phyloP scores from a whole-genome alignment of 2,329 filamentous ascomycete genomes.

The Arthrobotrys iridis region DNA sequence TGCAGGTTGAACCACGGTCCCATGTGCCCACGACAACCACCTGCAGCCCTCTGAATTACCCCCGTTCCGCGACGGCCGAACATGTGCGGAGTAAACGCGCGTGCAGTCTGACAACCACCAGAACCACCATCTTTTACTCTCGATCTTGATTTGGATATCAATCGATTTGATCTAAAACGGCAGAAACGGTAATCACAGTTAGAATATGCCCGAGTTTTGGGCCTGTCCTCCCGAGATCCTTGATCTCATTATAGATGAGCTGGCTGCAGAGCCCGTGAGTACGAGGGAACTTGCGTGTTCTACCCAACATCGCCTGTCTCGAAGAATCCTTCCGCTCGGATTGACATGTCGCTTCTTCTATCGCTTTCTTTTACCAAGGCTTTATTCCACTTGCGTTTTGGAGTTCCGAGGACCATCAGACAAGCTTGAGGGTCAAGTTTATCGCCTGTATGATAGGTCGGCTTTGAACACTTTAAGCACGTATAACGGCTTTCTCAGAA shows the following conservation, averaged over 20 bases:
- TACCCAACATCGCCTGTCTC: not conserved
- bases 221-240: not conserved
- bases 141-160: no score
- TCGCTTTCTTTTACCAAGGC: not conserved
- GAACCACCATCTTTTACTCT: no score
- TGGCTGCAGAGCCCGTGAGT: not conserved
- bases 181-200: not conserved
- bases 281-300: not conserved
- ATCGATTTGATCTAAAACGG: not conserved
- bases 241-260: not conserved
- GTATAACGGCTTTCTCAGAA: not conserved
- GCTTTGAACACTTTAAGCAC: not conserved
- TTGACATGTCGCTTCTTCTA: conserved; percentile 2
- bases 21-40: no score
- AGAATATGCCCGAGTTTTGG: not conserved
- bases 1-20: no score
- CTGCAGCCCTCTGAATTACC: no score
- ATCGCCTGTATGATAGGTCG: not conserved
- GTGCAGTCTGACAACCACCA: no score
- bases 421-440: not conserved
- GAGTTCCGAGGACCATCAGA: not conserved
- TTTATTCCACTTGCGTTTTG: not conserved
- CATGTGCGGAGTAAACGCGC: no score
- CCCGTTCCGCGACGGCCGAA: no score
- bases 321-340: not conserved